Base-by-base conservation (phyloP, 2,329 filamentous ascomycete genomes). In the Talaromyces verruculosus region DNA sequence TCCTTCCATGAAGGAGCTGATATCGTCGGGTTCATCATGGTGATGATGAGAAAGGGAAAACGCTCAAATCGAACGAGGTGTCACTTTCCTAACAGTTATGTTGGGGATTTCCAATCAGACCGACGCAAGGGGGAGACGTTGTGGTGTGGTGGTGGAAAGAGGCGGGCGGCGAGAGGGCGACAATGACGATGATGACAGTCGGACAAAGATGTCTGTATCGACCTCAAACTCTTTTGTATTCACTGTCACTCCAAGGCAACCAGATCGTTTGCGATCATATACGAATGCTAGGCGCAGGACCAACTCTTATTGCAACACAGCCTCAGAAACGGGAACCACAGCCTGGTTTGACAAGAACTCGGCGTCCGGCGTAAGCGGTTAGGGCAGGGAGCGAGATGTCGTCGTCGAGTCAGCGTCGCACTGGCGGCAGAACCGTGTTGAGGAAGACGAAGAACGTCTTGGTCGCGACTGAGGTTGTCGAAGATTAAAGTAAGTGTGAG, bases 1-100 rank as follows among this genome's bases (percentile, higher is more conserved):
- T 82, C 80, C 75, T 81, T 82, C 80, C 80, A 82, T 66, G 80
- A 79, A 41, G 80, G 73, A 22, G 63, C 51, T 45, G 67, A 66
- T 65, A 66, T 65, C 53, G 63, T 65, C 45, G 66, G 66, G 37
- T 39, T 63, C 66, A 67, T 67, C 65, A 66, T 66, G n/a, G 30
- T 62, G 49, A 51, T 37, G 28, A 63, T 43, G 22, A 33, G 15
- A 41, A 37, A 39, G 17, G 28, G 3, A 11, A 19, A 49, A 49
- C 47, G 25, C 28, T 22, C 28, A 45, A 43, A 8, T 22, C 43
- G 57, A 60, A 41, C 39, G 37, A 30, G 19, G 22, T 33, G 39
- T 43, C 39, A 45, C 57, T 60, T 60, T 45, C 13, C 37, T 19
- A 22, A 17, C 57, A 39, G 37, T 58, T 49, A 49, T 64, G 51